These are phyloP conservation scores for Panicum miliaceum DNA, from an alignment of 176 grass and related monocot genomes.

Conservation along the genomic window DNA sequence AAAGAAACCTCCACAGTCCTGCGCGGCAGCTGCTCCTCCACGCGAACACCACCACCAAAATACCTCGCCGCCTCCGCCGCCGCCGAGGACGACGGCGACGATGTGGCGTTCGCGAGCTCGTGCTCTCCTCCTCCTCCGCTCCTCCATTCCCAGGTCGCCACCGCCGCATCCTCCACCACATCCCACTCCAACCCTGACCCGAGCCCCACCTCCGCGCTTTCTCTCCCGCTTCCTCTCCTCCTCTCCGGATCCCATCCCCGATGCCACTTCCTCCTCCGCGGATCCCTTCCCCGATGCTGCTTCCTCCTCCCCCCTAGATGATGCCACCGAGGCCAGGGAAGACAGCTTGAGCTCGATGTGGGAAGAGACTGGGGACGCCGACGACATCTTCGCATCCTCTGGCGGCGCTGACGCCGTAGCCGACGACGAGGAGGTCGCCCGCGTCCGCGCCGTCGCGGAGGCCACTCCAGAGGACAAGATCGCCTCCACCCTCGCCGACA, in stretches of 20 bases:
- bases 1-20: conserved; percentile 2
- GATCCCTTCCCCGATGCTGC: conserved; percentile 17
- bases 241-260: conserved; percentile 47
- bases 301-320: not conserved
- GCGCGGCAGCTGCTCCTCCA: not conserved
- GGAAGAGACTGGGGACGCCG: conserved; percentile 58
- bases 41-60: not conserved
- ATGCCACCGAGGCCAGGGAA: conserved; percentile 37
- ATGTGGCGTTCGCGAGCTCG: conserved; percentile 83
- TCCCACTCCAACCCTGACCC: conserved; percentile 28
- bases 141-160: conserved; percentile 31
- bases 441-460: conserved; percentile 44
- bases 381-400: conserved; percentile 52
- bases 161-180: conserved; percentile 24
- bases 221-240: conserved; percentile 66
- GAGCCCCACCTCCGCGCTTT: conserved; percentile 26
- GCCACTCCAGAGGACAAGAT: conserved; percentile 50
- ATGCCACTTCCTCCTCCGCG: conserved; percentile 19
- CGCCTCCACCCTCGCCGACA: conserved; percentile 56
- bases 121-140: conserved; percentile 68
- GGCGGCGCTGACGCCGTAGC: conserved; percentile 38
- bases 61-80: conserved; percentile 22
- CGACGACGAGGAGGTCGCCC: conserved; percentile 59
- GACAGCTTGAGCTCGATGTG: conserved; percentile 68
- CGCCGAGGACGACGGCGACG: conserved; percentile 37